Evolutionary conservation across 805 yeast species (phyloP).

Genomic region (Wickerhamiella vanderwaltii): DNA sequence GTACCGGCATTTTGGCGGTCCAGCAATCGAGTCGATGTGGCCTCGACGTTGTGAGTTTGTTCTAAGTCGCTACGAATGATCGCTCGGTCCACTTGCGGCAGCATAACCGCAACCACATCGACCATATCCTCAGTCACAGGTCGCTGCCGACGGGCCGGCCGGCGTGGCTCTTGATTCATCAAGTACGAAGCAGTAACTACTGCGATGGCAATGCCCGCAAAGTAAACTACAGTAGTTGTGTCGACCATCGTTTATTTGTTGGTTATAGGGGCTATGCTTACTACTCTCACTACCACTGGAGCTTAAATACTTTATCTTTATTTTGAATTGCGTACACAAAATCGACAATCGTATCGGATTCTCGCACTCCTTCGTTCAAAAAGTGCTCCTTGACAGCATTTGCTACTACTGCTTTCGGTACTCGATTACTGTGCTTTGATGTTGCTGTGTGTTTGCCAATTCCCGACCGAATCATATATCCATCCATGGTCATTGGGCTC

Average conservation of each 20-base stretch:
- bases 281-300: slow-evolving; percentile 13
- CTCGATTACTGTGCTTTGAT: slow-evolving; percentile 32
- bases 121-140: slow-evolving; percentile 45
- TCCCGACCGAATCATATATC: slow-evolving; percentile 55
- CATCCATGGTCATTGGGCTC: slow-evolving; percentile 52
- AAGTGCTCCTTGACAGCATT: slow-evolving; percentile 58
- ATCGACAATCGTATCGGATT: slow-evolving; percentile 76
- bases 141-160: slow-evolving; percentile 16
- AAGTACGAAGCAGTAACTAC: slow-evolving; percentile 16
- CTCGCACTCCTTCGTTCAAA: slow-evolving; percentile 45
- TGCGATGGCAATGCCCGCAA: slow-evolving; percentile 19
- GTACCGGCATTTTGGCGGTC: slow-evolving; percentile 45
- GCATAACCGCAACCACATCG: slow-evolving; percentile 71
- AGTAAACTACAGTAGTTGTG: slow-evolving; percentile 17
- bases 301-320: slow-evolving; percentile 35
- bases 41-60: slow-evolving; percentile 54
- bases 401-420: slow-evolving; percentile 50
- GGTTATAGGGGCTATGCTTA: background rate
- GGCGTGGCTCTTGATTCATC: slow-evolving; percentile 9
- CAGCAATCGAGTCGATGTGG: slow-evolving; percentile 31
- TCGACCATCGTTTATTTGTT: slow-evolving; percentile 17
- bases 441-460: slow-evolving; percentile 58
- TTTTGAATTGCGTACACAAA: slow-evolving; percentile 77
- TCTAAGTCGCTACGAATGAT: slow-evolving; percentile 67
- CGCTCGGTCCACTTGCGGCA: slow-evolving; percentile 54